Evolutionary conservation across 108 stramenopile genomes (phyloP), one percentile per base, ranked within the genome.

Genomic region (Nitzschia putrida): DNA sequence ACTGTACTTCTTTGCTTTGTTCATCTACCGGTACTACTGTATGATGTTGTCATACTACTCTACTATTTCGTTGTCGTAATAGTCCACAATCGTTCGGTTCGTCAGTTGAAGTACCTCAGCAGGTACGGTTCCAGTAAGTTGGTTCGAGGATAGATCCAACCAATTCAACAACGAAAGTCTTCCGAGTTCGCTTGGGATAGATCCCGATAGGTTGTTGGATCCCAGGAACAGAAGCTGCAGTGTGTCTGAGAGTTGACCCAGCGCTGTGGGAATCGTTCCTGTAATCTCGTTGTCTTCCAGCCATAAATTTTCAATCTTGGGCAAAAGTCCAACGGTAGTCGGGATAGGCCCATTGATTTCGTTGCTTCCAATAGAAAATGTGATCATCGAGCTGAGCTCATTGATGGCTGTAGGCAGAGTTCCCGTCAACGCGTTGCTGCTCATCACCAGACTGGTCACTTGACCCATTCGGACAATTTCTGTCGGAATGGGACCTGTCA

Each of bases 211-310:
- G 0, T 65, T 34, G 25, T 78, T 81, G 21, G 67, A 68, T 3
- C 25, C 66, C 51, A 53, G 24, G 24, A 68, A 68, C 3, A 68
- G 67, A 16, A 53, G 26, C 4, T 68, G 26, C 2, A 68, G 3
- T 0, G 50, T 57, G 6, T 49, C 47, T 7, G 39, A 7, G 0
- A 68, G 40, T 9, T 71, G 39, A 18, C 74, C 74, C 20, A 83
- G 25, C 26, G 67, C 66, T 0, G 57, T 45, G 0, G 77, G 77
- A 18, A 78, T 53, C 21, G 77, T 71, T 8, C 77, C 77, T 14
- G 49, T 61, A 18, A 78, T 42, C 26, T 53, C 18, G 40, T 72
- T 72, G 16, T 68, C 61, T 21, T 63, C 44, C 14, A 63, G 44
- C n/a, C 18, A 63, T 1, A 63, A 43, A 2, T 63, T 20, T 7